A percentile compares a stretch with the other conserved stretches of the same genome.
Evolutionary conservation across 2,329 filamentous ascomycete genomes (phyloP).

Genomic region (Aspergillus glaucus): DNA sequence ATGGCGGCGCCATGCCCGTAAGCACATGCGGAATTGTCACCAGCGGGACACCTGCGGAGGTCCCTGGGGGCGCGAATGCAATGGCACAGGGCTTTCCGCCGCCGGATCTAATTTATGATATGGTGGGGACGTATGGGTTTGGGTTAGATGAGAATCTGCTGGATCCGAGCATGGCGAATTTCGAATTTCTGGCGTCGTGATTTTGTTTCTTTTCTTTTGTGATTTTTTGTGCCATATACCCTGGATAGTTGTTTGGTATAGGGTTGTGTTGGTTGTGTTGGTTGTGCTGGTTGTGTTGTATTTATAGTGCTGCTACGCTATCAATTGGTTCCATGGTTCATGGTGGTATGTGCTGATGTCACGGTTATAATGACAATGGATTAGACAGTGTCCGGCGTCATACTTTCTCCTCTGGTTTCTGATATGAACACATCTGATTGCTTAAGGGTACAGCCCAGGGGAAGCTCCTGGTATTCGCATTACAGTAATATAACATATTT

Average conservation of each 20-base stretch:
- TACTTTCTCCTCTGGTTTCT: not conserved
- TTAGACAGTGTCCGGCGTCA: not conserved
- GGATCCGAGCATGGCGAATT: constrained; percentile 37
- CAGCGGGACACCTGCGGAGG: constrained; percentile 17
- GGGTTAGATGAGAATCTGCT: constrained; percentile 37
- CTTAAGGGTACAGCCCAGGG: not conserved
- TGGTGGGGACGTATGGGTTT: constrained; percentile 40
- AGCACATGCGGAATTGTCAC: constrained; percentile 6
- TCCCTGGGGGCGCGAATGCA: constrained; percentile 36
- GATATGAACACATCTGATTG: not conserved
- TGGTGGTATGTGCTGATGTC: not conserved
- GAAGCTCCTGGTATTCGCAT: not conserved
- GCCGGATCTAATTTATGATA: constrained; percentile 37
- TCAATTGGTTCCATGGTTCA: no score
- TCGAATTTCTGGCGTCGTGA: constrained; percentile 34
- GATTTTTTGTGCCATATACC: no score
- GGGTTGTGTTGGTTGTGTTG: no score
- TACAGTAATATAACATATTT: not conserved
- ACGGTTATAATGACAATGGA: not conserved
- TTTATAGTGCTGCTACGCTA: no score
- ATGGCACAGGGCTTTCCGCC: constrained; percentile 38
- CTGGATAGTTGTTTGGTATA: no score
- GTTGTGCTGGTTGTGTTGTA: no score
- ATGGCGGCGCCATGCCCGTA: not conserved
- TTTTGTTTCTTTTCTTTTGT: not conserved